Base-by-base conservation (phyloP, 208 protist genomes). In the Acanthamoeba triangularis region DNA sequence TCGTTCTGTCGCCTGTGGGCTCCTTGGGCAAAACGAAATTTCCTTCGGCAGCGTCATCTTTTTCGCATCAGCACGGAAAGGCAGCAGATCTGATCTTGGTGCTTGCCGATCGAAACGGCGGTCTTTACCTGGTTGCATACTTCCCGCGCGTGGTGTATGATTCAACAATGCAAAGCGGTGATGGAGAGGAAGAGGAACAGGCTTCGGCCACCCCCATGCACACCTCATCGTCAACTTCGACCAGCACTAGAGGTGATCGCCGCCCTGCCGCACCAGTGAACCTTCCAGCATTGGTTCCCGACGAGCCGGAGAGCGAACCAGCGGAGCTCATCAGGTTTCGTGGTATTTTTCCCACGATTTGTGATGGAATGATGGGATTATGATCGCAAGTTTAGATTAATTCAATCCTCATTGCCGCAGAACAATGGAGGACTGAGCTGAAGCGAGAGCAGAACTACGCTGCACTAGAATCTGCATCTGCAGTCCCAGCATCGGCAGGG, bases 101-200 rank as follows among this genome's bases (percentile, higher is more conserved):
- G 3, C 1, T 44, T 4, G 41, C 41, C 41, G 41, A 44, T 44
- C 4, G 4, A 44, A 44, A 44, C 41, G 41, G 41, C 41, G 3
- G 41, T 44, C 41, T 44, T 44, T 44, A 4, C 41, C 41, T 44
- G 1, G 41, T 4, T n/a, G n/a, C 1, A 1, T 44, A 44, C 41
- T 44, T 44, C 41, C 41, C 41, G 41, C 41, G 41, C 56, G 56
- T 63, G 13, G 56, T 63, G 56, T 28, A 63, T 63, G 56, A 13
- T 63, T n/a, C 56, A 18, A 63, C 56, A 63, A 82, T 82, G 74
- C 74, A 82, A 37, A 82, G 37, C 30, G 35, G 49, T 37, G 74
- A 82, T 82, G 74, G 74, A 82, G 74, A 82, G 49, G 74, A 82
- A 82, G 74, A 82, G 74, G 74, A 82, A 82, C 74, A 82, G 74